Evolutionary conservation across 192 early-diverging fungal genomes (phyloP).

Genomic region (Umbelopsis sp.): DNA sequence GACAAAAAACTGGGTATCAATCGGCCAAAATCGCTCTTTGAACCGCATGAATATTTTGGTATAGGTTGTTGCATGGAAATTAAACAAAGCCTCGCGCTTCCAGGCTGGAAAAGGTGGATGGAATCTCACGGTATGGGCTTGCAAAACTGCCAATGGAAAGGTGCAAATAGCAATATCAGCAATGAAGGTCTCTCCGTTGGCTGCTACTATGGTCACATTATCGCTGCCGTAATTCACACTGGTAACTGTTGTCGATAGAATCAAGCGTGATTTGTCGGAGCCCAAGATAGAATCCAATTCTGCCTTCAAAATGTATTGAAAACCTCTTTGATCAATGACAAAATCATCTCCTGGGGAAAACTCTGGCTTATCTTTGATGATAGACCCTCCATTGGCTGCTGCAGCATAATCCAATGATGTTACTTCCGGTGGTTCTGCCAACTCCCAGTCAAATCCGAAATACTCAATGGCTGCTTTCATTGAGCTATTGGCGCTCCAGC

Average conservation of each 20-base stretch:
- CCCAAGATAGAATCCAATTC: constrained; percentile 27
- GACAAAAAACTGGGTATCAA: constrained; percentile 21
- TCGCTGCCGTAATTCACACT: constrained; percentile 29
- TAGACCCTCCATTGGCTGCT: constrained; percentile 20
- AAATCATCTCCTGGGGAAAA: constrained; percentile 38
- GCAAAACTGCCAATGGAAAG: constrained; percentile 46
- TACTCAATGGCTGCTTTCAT: constrained; percentile 41
- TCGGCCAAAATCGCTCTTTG: constrained; percentile 35
- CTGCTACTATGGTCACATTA: constrained; percentile 31
- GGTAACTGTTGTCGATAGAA: constrained; percentile 38
- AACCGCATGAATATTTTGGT: constrained; percentile 48
- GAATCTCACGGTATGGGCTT: constrained; percentile 35
- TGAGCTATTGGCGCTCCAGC: constrained; percentile 35
- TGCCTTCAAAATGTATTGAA: constrained; percentile 36
- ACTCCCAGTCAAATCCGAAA: constrained; percentile 39
- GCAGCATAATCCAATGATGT: constrained; percentile 39
- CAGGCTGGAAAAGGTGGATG: constrained; percentile 41
- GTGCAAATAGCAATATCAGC: constrained; percentile 45
- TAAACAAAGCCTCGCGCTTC: constrained; percentile 42
- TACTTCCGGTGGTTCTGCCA: constrained; percentile 38
- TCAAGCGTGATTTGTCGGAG: constrained; percentile 24
- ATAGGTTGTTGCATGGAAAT: constrained; percentile 44
- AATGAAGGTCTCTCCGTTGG: constrained; percentile 26
- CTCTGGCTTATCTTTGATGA: constrained; percentile 6
- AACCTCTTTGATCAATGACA: constrained; percentile 40